phyloP scores from a whole-genome alignment of 2,329 filamentous ascomycete species.

The Exophiala lecanii-corni region DNA sequence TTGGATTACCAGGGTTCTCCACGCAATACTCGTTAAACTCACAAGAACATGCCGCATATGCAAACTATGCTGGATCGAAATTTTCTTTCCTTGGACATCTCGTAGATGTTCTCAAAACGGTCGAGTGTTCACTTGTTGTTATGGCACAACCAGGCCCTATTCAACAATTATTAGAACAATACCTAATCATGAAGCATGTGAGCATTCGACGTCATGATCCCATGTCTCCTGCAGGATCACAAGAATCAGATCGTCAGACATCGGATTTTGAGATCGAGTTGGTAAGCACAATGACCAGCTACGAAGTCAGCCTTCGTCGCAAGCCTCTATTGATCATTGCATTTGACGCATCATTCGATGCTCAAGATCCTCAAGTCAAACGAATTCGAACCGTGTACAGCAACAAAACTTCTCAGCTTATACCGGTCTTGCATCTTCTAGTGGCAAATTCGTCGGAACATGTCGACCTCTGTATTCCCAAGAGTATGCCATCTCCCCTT shows the following conservation, averaged over 20 bases:
- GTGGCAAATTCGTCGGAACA: slow-evolving; percentile 45
- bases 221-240: slow-evolving; percentile 28
- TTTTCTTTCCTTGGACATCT: slow-evolving; percentile 42
- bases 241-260: slow-evolving; percentile 5
- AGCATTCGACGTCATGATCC: slow-evolving; percentile 18
- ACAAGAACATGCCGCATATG: slow-evolving; percentile 40
- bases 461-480: slow-evolving; percentile 40
- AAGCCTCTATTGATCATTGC: slow-evolving; percentile 35
- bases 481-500: slow-evolving; percentile 18
- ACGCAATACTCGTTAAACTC: slow-evolving; percentile 32
- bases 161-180: slow-evolving; percentile 38
- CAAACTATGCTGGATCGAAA: slow-evolving; percentile 45
- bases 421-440: slow-evolving; percentile 42
- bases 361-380: slow-evolving; percentile 36
- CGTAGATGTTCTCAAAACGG: slow-evolving; percentile 32
- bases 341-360: slow-evolving; percentile 40
- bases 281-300: slow-evolving; percentile 32
- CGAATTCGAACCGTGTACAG: slow-evolving; percentile 36
- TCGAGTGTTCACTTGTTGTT: slow-evolving; percentile 38
- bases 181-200: slow-evolving; percentile 39
- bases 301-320: slow-evolving; percentile 36
- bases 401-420: slow-evolving; percentile 29
- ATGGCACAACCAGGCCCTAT: slow-evolving; percentile 34
- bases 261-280: slow-evolving; percentile 32
- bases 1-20: slow-evolving; percentile 39